Base-by-base conservation (phyloP, 2,329 filamentous ascomycete genomes). In the Pseudovirgaria hyperparasitica region DNA sequence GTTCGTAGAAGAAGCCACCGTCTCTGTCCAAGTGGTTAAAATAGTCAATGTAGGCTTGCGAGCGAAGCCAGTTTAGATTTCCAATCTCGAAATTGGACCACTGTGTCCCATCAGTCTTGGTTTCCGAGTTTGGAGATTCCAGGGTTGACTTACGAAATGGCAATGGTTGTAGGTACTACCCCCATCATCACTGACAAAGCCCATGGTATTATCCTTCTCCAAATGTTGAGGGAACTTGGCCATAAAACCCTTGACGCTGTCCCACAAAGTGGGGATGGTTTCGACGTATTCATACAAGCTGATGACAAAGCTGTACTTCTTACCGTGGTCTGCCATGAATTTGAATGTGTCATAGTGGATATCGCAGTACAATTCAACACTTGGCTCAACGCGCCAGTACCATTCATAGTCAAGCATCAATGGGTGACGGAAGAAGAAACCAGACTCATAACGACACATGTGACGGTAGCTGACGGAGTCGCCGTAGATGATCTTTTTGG, bases 1-100 rank as follows among this genome's bases (percentile, higher is more conserved):
- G 69, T 61, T 98, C 90, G 50, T 98, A 98, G 56, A 93, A 98
- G 70, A 98, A 98, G 14, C 90, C 90, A 19, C 90, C 90, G 0
- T 86, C 82, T 12, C 81, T 73, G 55, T 98, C 90, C 16, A 98
- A 72, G 5, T 74, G 70, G 26, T 86, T 72, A 48, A 98, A 98
- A 62, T 75, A 98, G 57, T 96, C 87, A 23, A 77, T 60, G 59
- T 98, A 98, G 13, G 81, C 70, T 52, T 86, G 65, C 39, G 82
- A 90, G 38, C 90, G 78, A 29, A 98, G 72, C 85, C 90, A 98
- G 46, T 92, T 72, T 20, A 98, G 68, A 58, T 79, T 92, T 38
- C 87, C 90, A 41, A 98, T 78, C 56, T 98, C 90, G 42, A 98
- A 98, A 65, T 98, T 98, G 48, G 87, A 96, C 90, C 90, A 98